Evolutionary conservation across 1,284 basidiomycete genomes (phyloP).

Genomic region (Tilletia indica): DNA sequence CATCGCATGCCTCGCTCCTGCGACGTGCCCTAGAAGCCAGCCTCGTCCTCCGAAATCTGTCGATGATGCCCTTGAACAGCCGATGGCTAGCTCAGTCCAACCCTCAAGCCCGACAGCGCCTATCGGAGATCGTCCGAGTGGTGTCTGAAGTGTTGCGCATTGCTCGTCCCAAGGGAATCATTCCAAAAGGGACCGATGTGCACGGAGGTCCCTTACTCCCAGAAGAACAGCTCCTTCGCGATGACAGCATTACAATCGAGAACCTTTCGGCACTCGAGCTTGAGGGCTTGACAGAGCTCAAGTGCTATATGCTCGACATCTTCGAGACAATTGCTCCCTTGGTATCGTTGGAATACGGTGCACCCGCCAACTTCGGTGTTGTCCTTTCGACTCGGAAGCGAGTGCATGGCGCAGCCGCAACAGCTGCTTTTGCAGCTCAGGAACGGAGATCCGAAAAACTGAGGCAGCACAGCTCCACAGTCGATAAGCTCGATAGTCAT

Average conservation of each 20-base stretch:
- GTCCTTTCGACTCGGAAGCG: slow-evolving; percentile 4
- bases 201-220: neutral
- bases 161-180: neutral
- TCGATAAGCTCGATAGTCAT: neutral
- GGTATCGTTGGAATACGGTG: neutral
- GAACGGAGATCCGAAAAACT: neutral
- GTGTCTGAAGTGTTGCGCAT: slow-evolving; percentile 12
- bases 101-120: slow-evolving; percentile 8
- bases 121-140: neutral
- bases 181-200: slow-evolving; percentile 8
- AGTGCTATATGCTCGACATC: slow-evolving; percentile 47
- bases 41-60: slow-evolving; percentile 44
- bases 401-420: neutral
- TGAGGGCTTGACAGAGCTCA: slow-evolving; percentile 44
- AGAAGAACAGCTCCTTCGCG: neutral
- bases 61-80: slow-evolving; percentile 11
- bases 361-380: slow-evolving; percentile 10
- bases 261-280: slow-evolving; percentile 28
- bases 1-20: slow-evolving; percentile 36
- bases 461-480: neutral
- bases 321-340: slow-evolving; percentile 31
- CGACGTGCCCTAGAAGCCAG: slow-evolving; percentile 42
- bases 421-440: neutral
- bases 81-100: neutral
- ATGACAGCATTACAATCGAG: neutral